These are phyloP conservation scores for Didymella keratinophila DNA, from an alignment of 2,329 filamentous ascomycete genomes.

Conservation along the genomic window DNA sequence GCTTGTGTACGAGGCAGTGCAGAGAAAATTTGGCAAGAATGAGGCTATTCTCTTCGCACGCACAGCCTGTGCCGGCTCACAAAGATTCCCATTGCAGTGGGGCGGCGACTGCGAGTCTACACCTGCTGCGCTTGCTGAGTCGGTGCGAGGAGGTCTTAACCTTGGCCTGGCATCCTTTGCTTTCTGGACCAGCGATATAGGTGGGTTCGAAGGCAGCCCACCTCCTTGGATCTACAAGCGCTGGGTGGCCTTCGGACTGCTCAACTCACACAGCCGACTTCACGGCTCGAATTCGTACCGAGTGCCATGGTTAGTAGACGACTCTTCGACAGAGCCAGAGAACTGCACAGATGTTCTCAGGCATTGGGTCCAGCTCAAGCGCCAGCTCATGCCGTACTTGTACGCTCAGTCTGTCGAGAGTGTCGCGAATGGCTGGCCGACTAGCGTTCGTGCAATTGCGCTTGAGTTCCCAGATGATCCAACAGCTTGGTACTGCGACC, in stretches of 20 bases:
- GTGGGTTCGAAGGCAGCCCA: conserved; percentile 74
- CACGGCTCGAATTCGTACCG: conserved; percentile 76
- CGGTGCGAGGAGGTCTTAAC: conserved; percentile 69
- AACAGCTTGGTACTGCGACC: conserved; percentile 72
- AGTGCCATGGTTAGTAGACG: conserved; percentile 77
- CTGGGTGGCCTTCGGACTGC: conserved; percentile 77
- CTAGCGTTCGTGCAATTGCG: conserved; percentile 69
- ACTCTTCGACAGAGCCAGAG: conserved; percentile 61
- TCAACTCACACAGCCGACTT: conserved; percentile 74
- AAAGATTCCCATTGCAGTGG: conserved; percentile 72
- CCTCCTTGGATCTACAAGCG: conserved; percentile 76
- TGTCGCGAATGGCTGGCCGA: conserved; percentile 63
- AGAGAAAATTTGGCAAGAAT: conserved; percentile 59
- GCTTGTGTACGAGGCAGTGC: conserved; percentile 71
- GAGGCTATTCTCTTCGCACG: conserved; percentile 73
- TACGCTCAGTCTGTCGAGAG: conserved; percentile 61
- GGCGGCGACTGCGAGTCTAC: conserved; percentile 79
- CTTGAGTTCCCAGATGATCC: conserved; percentile 75
- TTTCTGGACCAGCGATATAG: conserved; percentile 76
- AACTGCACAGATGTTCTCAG: conserved; percentile 63
- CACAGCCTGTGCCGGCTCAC: conserved; percentile 71
- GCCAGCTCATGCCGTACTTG: conserved; percentile 66
- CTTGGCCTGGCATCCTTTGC: conserved; percentile 70
- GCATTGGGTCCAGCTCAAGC: conserved; percentile 62
- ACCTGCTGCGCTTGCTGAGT: conserved; percentile 76